Evolutionary conservation across 208 protist genomes (phyloP).

Genomic region (Acanthamoeba rhysodes): DNA sequence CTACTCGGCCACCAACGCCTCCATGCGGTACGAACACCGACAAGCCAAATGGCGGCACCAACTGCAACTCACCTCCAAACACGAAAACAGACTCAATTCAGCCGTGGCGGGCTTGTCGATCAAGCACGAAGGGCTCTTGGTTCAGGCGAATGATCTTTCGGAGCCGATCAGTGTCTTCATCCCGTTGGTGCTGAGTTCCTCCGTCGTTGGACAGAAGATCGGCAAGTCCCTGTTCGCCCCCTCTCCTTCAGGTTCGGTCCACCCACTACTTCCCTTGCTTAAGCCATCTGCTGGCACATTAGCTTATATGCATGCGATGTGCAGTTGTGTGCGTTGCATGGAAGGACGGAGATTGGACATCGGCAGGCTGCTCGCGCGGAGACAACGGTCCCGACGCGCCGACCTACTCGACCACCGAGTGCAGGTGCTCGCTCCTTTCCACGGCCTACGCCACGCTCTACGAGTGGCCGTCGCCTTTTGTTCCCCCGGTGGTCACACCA

Average conservation of each 20-base stretch:
- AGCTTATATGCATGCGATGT: neutral
- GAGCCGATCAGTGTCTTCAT: slow-evolving; percentile 20
- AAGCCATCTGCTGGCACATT: neutral
- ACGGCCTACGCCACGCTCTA: slow-evolving; percentile 60
- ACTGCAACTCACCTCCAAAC: neutral
- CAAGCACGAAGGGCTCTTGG: neutral
- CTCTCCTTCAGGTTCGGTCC: neutral
- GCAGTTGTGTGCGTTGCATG: slow-evolving; percentile 56
- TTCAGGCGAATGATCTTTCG: neutral
- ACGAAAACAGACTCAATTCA: neutral
- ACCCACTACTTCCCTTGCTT: no score
- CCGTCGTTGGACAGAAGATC: neutral
- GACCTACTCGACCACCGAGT: slow-evolving; percentile 40
- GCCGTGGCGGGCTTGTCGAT: neutral
- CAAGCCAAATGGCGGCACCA: no score
- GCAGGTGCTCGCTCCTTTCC: slow-evolving; percentile 6
- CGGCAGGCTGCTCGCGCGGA: neutral
- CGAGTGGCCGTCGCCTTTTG: neutral
- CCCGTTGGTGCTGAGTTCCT: neutral
- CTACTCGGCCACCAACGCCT: neutral
- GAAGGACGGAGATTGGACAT: slow-evolving; percentile 2
- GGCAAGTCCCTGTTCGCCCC: neutral
- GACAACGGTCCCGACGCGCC: neutral
- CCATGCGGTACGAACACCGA: neutral
- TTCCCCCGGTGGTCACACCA: neutral